Percentiles rank a stretch among this genome's conserved stretches.
These are phyloP conservation scores for Aspergillus hortae DNA, from an alignment of 2,329 filamentous ascomycete genomes.

Conservation along the genomic window DNA sequence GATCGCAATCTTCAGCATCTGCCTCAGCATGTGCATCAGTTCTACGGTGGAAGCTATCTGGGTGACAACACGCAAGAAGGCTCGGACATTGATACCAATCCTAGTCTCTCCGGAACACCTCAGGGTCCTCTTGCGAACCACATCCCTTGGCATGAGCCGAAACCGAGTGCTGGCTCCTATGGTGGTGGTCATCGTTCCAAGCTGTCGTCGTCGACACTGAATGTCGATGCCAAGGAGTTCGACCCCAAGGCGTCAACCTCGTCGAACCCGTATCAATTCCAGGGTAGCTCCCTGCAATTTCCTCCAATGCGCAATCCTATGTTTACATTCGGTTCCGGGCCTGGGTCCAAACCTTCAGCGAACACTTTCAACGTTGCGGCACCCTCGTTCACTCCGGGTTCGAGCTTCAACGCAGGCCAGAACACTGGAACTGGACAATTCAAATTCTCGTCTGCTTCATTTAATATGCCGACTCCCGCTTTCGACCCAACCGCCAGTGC, in stretches of 20 bases:
- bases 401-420: constrained; percentile 14
- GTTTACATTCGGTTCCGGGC: constrained; percentile 28
- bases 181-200: constrained; percentile 62
- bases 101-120: constrained; percentile 67
- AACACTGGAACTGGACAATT: constrained; percentile 42
- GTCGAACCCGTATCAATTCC: constrained; percentile 43
- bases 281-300: constrained; percentile 42
- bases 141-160: constrained; percentile 32
- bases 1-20: constrained; percentile 21
- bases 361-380: constrained; percentile 66
- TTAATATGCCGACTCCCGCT: constrained; percentile 71
- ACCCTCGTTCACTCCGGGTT: constrained; percentile 64
- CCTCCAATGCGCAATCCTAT: constrained; percentile 23
- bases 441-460: constrained; percentile 65
- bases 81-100: constrained; percentile 70
- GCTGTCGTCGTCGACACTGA: constrained; percentile 71
- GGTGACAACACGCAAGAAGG: constrained; percentile 46
- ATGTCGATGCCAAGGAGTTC: constrained; percentile 86
- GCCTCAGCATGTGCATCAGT: constrained; percentile 29
- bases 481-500: constrained; percentile 61
- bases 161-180: constrained; percentile 31
- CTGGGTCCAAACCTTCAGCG: constrained; percentile 27
- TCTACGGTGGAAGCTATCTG: constrained; percentile 30
- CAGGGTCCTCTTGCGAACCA: constrained; percentile 26
- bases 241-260: constrained; percentile 56